These are phyloP conservation scores for Tulasnella sp. DNA, from an alignment of 768 basidiomycete species.

Conservation along the genomic window DNA sequence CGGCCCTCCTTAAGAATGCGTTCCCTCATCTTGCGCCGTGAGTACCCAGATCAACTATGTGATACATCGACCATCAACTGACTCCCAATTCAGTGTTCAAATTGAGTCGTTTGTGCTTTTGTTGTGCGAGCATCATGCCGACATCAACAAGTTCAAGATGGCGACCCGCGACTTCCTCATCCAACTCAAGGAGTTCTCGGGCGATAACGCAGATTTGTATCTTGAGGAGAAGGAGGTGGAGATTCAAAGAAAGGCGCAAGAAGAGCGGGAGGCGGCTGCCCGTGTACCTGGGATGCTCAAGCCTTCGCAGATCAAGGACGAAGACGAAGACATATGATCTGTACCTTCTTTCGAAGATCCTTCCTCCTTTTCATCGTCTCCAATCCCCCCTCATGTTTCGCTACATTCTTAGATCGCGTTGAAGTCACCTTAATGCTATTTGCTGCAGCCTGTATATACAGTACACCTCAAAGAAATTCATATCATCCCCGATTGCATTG, in stretches of 20 bases:
- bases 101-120: slow-evolving; percentile 32
- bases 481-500: too few species aligned
- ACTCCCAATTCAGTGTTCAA: slow-evolving; percentile 24
- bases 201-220: slow-evolving; percentile 84
- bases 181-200: slow-evolving; percentile 94
- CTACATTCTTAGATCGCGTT: too few species aligned
- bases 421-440: too few species aligned
- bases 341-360: too few species aligned
- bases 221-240: slow-evolving; percentile 93
- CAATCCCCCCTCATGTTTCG: too few species aligned
- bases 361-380: too few species aligned
- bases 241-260: slow-evolving; percentile 60
- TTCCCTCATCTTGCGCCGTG: slow-evolving; percentile 89
- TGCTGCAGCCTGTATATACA: too few species aligned
- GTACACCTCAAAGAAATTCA: too few species aligned
- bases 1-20: slow-evolving; percentile 72
- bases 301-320: slow-evolving; percentile 88
- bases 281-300: slow-evolving; percentile 97
- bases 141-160: slow-evolving; percentile 54
- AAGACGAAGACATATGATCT: slow-evolving; percentile 38
- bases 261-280: slow-evolving; percentile 81
- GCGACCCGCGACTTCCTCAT: slow-evolving; percentile 95
- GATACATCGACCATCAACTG: not conserved
- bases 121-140: slow-evolving; percentile 31
- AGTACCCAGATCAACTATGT: slow-evolving; percentile 24